Conservation (phyloP, 2,329 filamentous ascomycete genomes). For the Cercospora nicotianae region DNA sequence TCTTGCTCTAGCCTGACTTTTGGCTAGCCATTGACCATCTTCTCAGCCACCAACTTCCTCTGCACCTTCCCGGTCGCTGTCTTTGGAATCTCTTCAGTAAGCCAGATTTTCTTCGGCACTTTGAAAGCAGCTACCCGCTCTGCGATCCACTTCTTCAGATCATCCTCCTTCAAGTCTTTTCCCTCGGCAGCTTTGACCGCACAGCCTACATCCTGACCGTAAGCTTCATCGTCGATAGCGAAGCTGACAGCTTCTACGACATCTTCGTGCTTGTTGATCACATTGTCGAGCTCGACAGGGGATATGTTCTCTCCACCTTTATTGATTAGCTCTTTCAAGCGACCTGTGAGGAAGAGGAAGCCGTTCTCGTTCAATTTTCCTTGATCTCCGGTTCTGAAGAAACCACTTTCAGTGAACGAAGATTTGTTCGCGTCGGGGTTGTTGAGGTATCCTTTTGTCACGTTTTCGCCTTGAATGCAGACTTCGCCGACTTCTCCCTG, state of each 20-base stretch:
- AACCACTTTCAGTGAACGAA: conserved; percentile 69
- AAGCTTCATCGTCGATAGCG: conserved; percentile 76
- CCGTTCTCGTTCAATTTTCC: conserved; percentile 68
- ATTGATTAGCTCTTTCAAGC: conserved; percentile 90
- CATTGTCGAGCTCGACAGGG: conserved; percentile 83
- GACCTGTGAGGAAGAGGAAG: conserved; percentile 79
- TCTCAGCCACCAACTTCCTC: conserved; percentile 76
- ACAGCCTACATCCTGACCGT: conserved; percentile 76
- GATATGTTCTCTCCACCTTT: conserved; percentile 88
- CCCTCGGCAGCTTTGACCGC: conserved; percentile 75
- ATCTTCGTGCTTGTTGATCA: conserved; percentile 67
- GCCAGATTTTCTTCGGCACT: conserved; percentile 64
- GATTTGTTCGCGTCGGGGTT: conserved; percentile 40
- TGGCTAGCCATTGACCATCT: conserved; percentile 54
- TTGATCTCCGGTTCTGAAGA: conserved; percentile 85
- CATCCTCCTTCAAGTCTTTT: conserved; percentile 52
- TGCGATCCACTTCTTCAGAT: conserved; percentile 67
- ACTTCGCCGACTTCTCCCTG: background rate
- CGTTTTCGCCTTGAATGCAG: background rate
- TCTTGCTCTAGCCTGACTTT: no score
- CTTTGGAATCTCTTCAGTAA: background rate
- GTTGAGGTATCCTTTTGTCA: background rate
- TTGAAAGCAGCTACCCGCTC: conserved; percentile 78
- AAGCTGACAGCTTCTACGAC: conserved; percentile 80
- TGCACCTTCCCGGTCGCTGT: conserved; percentile 87